phyloP scores from a whole-genome alignment of 306 rosid genomes.

The Argentina anserina region DNA sequence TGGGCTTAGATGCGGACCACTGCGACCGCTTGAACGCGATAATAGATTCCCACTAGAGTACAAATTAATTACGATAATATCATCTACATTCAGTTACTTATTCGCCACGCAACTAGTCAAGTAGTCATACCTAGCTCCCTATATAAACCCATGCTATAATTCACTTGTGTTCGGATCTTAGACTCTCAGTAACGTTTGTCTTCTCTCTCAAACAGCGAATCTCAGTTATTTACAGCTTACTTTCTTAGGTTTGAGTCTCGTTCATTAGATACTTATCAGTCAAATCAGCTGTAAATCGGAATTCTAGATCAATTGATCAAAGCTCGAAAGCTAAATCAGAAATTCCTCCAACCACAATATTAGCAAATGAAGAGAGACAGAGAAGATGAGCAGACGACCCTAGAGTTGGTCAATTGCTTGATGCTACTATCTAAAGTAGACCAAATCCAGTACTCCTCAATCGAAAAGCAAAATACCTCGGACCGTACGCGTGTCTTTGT shows the following conservation, averaged over 20 bases:
- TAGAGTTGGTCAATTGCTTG: conserved; percentile 35
- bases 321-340: not conserved
- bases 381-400: conserved; percentile 12
- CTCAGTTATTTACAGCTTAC: not conserved
- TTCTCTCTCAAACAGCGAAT: not conserved
- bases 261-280: not conserved
- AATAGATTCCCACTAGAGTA: not conserved
- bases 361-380: conserved; percentile 51
- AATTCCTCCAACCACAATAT: not conserved
- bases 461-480: not conserved
- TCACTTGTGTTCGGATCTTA: not conserved
- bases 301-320: no score
- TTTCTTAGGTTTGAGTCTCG: not conserved
- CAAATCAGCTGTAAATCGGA: no score
- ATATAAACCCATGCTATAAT: not conserved
- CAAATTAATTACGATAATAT: not conserved
- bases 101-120: not conserved
- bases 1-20: not conserved
- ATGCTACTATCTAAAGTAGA: conserved; percentile 49
- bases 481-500: conserved; percentile 35
- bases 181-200: not conserved
- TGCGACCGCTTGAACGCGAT: not conserved
- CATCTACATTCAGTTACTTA: not conserved
- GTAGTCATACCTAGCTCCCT: not conserved
- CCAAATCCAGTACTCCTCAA: conserved; percentile 1